Conservation (phyloP, 192 early-diverging fungal species). For the Podila epicladia region DNA sequence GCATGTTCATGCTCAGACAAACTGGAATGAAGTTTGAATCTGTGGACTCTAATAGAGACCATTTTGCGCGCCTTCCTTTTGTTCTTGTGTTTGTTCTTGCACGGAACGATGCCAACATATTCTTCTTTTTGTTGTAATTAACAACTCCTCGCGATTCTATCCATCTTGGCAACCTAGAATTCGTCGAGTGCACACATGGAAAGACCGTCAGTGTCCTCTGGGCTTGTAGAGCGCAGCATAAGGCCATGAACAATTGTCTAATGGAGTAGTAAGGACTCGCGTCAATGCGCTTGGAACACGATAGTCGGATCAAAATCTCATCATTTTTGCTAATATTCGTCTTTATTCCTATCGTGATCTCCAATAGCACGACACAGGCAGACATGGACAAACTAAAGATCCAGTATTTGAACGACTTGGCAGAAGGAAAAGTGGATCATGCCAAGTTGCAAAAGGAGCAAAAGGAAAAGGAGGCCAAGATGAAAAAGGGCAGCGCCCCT, state of each 20-base stretch:
- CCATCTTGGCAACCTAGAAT: conserved; percentile 43
- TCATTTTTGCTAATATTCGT: background rate
- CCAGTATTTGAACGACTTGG: conserved; percentile 46
- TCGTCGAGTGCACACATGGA: conserved; percentile 64
- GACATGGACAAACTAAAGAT: conserved; percentile 65
- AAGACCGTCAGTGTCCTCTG: conserved; percentile 61
- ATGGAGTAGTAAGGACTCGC: conserved; percentile 52
- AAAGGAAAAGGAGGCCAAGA: conserved; percentile 37
- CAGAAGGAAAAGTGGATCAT: conserved; percentile 47
- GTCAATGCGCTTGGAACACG: background rate
- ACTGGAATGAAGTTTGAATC: no score
- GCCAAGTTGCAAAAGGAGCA: conserved; percentile 38
- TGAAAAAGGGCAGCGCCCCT: conserved; percentile 37
- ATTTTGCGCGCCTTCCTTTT: no score
- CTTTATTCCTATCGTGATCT: no score
- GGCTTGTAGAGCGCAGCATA: conserved; percentile 57
- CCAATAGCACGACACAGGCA: conserved; percentile 55
- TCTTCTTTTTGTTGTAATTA: background rate
- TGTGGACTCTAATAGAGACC: no score
- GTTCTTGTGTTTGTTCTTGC: no score
- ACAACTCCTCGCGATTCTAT: background rate
- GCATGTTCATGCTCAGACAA: background rate
- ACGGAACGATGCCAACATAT: no score
- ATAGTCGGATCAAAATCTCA: background rate
- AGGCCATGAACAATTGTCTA: conserved; percentile 61